Base-by-base conservation (phyloP, 495 filamentous ascomycete species). In the Collariella sp. region DNA sequence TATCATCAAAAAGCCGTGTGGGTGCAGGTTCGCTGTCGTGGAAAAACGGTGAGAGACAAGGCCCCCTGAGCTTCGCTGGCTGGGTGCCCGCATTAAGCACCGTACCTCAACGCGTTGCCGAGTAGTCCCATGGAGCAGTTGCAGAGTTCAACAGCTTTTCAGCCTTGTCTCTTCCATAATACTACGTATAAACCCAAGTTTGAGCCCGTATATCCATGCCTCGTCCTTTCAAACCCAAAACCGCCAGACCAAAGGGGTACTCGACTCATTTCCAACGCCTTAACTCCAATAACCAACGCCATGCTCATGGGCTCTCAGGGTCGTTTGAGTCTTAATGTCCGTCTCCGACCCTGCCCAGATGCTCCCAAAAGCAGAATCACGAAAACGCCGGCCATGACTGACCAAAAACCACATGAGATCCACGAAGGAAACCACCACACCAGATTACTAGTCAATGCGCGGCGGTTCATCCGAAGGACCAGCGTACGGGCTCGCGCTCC, bases 401-500 rank as follows among this genome's bases (percentile, higher is more conserved):
- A 48, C 10, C 15, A 12, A 13, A 38, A 38, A 3, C 15, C 11
- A n/a, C 10, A 38, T 3, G 3, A 38, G 15, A n/a, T 13, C 10
- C 35, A n/a, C 11, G 4, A 13, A 5, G 3, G 10, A 12, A 12
- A 3, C 10, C 11, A n/a, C 35, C 35, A 38, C 10, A 3, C 35
- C 6, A 2, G 18, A 23, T 4, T 13, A 43, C 56, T 62, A 70
- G 24, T 70, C 69, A 35, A 72, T 67, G 5, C 69, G 66, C 38
- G 69, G 69, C 1, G 68, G 67, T 5, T 62, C 66, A 35, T 62
- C 55, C 20, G 67, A 55, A 16, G 64, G 58, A 1, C 55, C 56
- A n/a, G 67, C 33, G 38, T 62, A 63, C 16, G 59, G 62, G 34
- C 57, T 58, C 6, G 60, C 39, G 35, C 57, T 62, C 10, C 89